Evolutionary conservation across 139 green algal genomes (phyloP).

Genomic region (Zygnema circumcarinatum): DNA sequence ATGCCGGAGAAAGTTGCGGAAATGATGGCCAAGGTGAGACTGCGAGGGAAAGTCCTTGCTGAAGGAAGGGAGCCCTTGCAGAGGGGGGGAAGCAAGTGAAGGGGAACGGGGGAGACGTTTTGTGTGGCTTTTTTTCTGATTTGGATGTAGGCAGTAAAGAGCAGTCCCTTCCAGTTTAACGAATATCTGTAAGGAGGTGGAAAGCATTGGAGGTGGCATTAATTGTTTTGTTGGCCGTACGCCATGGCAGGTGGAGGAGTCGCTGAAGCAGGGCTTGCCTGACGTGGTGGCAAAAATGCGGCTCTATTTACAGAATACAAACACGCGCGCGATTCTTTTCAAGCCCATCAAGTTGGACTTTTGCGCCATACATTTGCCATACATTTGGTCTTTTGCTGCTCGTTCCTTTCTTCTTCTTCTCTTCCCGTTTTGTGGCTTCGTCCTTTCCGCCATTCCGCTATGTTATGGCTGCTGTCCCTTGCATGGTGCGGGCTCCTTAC

Average conservation of each 20-base stretch:
- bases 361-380: neutral
- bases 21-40: constrained; percentile 72
- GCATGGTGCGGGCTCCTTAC: too few species aligned
- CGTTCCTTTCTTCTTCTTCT: neutral
- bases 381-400: neutral
- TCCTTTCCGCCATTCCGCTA: too few species aligned
- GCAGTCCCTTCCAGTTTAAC: too few species aligned
- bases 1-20: constrained; percentile 78
- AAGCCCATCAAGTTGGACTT: constrained; percentile 75
- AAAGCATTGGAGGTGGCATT: too few species aligned
- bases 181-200: too few species aligned
- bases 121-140: too few species aligned
- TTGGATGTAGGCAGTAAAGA: too few species aligned
- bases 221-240: too few species aligned
- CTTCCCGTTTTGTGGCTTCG: too few species aligned
- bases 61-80: neutral
- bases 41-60: neutral
- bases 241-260: constrained; percentile 76
- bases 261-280: constrained; percentile 74
- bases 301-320: constrained; percentile 82
- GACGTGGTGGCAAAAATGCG: constrained; percentile 74
- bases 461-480: too few species aligned
- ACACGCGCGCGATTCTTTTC: constrained; percentile 84
- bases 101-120: neutral
- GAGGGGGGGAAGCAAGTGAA: neutral